Percentiles rank a stretch among this genome's conserved stretches.
phyloP scores from a whole-genome alignment of 768 basidiomycete species.

The Kwoniella mangroviensis region DNA sequence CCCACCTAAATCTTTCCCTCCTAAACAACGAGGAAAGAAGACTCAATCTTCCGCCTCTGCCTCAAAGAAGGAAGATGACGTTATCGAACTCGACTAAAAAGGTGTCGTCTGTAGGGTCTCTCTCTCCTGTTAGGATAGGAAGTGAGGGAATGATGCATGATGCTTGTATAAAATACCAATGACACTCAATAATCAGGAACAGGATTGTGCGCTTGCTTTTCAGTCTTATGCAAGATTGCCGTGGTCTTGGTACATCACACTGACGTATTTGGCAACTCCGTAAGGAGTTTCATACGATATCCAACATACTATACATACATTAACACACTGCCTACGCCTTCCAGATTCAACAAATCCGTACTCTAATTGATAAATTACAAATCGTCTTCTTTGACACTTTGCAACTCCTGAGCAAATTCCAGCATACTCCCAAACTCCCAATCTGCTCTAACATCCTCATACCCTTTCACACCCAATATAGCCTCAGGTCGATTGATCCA shows the following conservation, averaged over 20 bases:
- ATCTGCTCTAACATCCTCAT: slow-evolving; percentile 21
- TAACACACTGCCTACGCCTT: no score
- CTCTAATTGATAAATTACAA: no score
- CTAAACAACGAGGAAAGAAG: slow-evolving; percentile 47
- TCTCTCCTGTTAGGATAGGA: no score
- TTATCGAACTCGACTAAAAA: slow-evolving; percentile 53
- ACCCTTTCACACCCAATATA: slow-evolving; percentile 24
- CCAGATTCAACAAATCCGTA: no score
- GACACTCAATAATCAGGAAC: background rate
- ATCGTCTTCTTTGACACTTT: slow-evolving; percentile 12
- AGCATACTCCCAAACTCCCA: slow-evolving; percentile 27
- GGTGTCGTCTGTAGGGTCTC: no score
- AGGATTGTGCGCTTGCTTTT: background rate
- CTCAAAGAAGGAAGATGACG: slow-evolving; percentile 46
- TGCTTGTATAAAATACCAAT: slow-evolving; percentile 1
- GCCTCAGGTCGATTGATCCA: slow-evolving; percentile 37
- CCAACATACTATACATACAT: no score
- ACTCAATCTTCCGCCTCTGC: slow-evolving; percentile 15
- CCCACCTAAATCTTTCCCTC: slow-evolving; percentile 42
- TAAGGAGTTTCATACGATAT: no score
- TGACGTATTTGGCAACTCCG: no score
- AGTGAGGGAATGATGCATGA: background rate
- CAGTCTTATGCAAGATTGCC: no score
- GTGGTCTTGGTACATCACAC: no score
- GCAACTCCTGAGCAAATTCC: slow-evolving; percentile 33